These are phyloP conservation scores for Talaromyces pinophilus DNA, from an alignment of 2,329 filamentous ascomycete species.

Conservation along the genomic window DNA sequence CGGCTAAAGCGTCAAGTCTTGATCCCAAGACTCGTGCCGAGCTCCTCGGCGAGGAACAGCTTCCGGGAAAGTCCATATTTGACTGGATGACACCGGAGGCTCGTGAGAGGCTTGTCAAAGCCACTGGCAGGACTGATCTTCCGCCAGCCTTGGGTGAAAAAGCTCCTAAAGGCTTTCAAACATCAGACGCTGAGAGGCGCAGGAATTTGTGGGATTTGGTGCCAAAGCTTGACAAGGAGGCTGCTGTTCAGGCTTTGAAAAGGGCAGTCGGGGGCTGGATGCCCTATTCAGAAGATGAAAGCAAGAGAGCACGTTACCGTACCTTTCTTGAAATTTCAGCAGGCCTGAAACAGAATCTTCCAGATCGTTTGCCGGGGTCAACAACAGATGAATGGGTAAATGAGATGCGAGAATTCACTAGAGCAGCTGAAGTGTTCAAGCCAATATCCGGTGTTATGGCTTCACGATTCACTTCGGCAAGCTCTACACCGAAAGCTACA, in stretches of 20 bases:
- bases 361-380: conserved; percentile 54
- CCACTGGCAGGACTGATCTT: conserved; percentile 73
- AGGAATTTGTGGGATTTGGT: conserved; percentile 61
- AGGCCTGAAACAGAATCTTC: conserved; percentile 60
- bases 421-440: conserved; percentile 78
- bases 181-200: conserved; percentile 64
- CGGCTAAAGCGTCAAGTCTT: conserved; percentile 73
- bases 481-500: conserved; percentile 41
- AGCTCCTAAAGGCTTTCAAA: conserved; percentile 62
- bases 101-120: conserved; percentile 72
- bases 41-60: conserved; percentile 73
- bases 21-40: conserved; percentile 75
- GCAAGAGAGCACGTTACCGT: conserved; percentile 78
- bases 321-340: conserved; percentile 77
- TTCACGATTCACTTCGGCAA: conserved; percentile 76
- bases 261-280: conserved; percentile 68
- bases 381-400: conserved; percentile 73
- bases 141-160: conserved; percentile 76
- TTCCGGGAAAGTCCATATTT: conserved; percentile 93
- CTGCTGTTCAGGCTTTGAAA: conserved; percentile 67
- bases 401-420: conserved; percentile 77
- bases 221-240: conserved; percentile 66
- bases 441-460: conserved; percentile 93
- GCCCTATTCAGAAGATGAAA: conserved; percentile 81
- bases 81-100: conserved; percentile 81